Evolutionary conservation across 164 flowering plant species (phyloP).

Genomic region (Magnolia sinica): DNA sequence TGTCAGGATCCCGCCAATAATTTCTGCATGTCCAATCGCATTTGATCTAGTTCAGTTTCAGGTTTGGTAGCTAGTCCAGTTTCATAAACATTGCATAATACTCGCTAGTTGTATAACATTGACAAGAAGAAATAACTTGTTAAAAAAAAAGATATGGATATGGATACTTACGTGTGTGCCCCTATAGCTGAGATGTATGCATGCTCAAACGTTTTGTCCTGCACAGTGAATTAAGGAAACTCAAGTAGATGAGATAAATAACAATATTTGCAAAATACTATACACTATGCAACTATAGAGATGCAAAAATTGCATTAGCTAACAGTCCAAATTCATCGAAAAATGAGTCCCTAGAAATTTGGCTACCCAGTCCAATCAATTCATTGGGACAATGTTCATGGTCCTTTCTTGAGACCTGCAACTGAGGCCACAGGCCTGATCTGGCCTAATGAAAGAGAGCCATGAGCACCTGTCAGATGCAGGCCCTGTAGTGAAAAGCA

Average conservation of each 20-base stretch:
- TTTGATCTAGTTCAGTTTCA: background rate
- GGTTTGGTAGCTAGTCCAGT: background rate
- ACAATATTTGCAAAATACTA: background rate
- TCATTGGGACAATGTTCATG: background rate
- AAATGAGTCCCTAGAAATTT: background rate
- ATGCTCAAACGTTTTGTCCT: slow-evolving; percentile 95
- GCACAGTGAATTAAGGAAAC: slow-evolving; percentile 20
- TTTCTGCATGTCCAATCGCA: slow-evolving; percentile 42
- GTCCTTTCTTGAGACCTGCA: background rate
- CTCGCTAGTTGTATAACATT: background rate
- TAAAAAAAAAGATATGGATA: background rate
- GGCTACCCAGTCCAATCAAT: background rate
- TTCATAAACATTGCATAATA: background rate
- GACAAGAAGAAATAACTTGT: background rate
- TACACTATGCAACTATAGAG: background rate
- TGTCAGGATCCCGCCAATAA: slow-evolving; percentile 94
- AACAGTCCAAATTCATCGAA: background rate
- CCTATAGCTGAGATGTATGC: slow-evolving; percentile 77
- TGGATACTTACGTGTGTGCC: slow-evolving; percentile 76
- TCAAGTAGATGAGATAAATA: background rate
- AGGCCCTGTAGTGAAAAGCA: no score
- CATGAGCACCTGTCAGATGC: no score
- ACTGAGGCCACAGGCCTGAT: no score
- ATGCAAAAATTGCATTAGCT: background rate
- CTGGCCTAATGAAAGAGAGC: no score